Evolutionary conservation across 169 alveolate species (phyloP), one percentile per base, ranked within the genome.

Genomic region (Plasmodium malariae): DNA sequence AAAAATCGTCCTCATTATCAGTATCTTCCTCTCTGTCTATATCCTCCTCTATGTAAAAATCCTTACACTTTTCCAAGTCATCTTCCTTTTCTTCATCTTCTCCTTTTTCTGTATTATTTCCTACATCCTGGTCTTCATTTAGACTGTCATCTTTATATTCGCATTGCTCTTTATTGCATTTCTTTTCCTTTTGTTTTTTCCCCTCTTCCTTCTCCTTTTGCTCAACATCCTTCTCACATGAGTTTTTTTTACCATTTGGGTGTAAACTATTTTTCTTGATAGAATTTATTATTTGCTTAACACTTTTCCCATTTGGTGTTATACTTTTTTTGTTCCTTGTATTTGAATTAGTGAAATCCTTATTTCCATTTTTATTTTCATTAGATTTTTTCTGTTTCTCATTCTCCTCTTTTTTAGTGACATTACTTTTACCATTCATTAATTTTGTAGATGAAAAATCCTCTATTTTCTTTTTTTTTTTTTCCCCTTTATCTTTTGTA

Each of bases 401-500:
- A 24, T 51, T 59, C 40, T 68, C 49, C 21, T 30, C 40, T 36
- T 40, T 65, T 59, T 26, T 37, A 19, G 1, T 40, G 17, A n/a
- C 21, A 12, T 21, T 7, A 68, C 9, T 19, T 30, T 68, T 68
- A 17, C 49, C 37, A 9, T 1, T 68, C 36, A 68, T 26, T 40
- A 12, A 17, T 68, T 68, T 68, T 24, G 36, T 36, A 43, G 11
- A 28, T n/a, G 36, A 21, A 59, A 36, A n/a, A 59, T 32, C 28
- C 40, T 9, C 43, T 1, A 3, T 26, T n/a, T 30, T 78, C 28
- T 45, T 65, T 57, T 48, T 78, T n/a, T 9, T 28, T 1, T 6
- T 26, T n/a, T 30, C 63, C 28, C 32, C 48, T 57, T 48, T 78
- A 4, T 65, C 69, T 62, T 63, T 78, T 45, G 67, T 45, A 12